phyloP scores from a whole-genome alignment of 139 green algal genomes.

The Trebouxia sp. region DNA sequence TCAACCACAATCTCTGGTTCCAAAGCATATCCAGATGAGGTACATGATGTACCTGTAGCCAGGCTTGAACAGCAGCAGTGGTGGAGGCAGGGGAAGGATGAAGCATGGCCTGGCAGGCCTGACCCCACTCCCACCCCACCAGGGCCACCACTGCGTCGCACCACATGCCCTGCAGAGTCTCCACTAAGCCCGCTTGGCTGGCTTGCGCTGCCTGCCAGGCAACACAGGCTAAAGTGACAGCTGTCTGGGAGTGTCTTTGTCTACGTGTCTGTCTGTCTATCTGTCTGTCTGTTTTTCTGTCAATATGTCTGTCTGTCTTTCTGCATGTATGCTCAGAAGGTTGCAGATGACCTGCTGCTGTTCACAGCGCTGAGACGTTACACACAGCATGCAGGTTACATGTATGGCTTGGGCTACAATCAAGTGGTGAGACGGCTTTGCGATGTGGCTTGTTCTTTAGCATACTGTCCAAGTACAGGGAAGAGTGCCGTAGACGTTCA shows the following conservation, averaged over 20 bases:
- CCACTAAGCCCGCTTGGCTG: slow-evolving; percentile 34
- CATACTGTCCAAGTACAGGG: no score
- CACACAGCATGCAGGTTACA: no score
- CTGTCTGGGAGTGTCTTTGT: neutral
- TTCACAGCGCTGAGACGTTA: no score
- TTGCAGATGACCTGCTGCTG: no score
- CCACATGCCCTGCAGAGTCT: slow-evolving; percentile 55
- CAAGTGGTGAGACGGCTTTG: no score
- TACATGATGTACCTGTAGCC: slow-evolving; percentile 44
- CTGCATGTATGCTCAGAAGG: no score
- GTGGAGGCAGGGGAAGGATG: slow-evolving; percentile 38
- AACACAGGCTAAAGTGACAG: no score
- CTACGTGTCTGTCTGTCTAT: no score
- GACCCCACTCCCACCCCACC: slow-evolving; percentile 65
- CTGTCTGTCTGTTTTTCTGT: no score
- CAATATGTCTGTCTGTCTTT: no score
- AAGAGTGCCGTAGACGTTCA: neutral
- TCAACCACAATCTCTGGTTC: neutral
- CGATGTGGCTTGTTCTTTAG: no score
- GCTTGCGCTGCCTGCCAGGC: neutral
- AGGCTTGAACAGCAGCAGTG: slow-evolving; percentile 47
- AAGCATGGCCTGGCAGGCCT: slow-evolving; percentile 39
- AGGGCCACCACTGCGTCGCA: slow-evolving; percentile 73
- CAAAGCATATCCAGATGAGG: neutral
- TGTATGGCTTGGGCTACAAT: no score